Base-by-base conservation (phyloP, 495 filamentous ascomycete genomes). In the Geopyxis carbonaria region DNA sequence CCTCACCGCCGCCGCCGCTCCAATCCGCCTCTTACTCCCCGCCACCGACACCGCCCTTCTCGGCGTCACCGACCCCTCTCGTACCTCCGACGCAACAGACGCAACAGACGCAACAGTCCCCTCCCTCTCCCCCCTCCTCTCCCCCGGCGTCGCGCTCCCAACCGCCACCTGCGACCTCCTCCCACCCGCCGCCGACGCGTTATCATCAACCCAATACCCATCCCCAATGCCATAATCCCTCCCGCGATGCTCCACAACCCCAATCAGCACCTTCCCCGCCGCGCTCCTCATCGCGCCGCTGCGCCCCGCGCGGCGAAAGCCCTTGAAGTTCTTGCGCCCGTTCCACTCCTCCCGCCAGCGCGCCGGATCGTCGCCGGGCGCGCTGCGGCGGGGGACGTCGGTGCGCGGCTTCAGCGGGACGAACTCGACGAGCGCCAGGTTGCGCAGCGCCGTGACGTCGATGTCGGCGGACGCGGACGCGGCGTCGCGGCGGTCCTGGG, bases 321-420 rank as follows among this genome's bases (percentile, higher is more conserved):
- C 76, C 59, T 97, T 97, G 64, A 94, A 97, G 48, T 97, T 95
- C 60, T 84, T 91, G 4, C 87, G 71, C 0, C 91, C 89, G 53
- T 94, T 93, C 91, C 91, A 97, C 24, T 66, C 64, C 2, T 83
- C 76, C 50, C 94, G 74, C 89, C 91, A 94, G 16, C 84, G 69
- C 7, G 70, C 68, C 11, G n/a, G 66, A 30, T 64, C 62, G n/a
- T 63, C 58, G 14, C 47, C 49, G 22, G 45, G 37, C 48, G 51
- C 42, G 18, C 2, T 19, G 2, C 38, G 13, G n/a, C n/a, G n/a
- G n/a, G n/a, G 21, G 24, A 34, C 22, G 31, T 42, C 27, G 53
- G 45, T 10, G 48, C 64, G 2, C 14, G 48, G 52, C 30, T 43
- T 47, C 7, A 94, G 47, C 13, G 79, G 70, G 65, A 89, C 82